Conservation (phyloP, 495 filamentous ascomycete species). For the Xylaria bambusicola region DNA sequence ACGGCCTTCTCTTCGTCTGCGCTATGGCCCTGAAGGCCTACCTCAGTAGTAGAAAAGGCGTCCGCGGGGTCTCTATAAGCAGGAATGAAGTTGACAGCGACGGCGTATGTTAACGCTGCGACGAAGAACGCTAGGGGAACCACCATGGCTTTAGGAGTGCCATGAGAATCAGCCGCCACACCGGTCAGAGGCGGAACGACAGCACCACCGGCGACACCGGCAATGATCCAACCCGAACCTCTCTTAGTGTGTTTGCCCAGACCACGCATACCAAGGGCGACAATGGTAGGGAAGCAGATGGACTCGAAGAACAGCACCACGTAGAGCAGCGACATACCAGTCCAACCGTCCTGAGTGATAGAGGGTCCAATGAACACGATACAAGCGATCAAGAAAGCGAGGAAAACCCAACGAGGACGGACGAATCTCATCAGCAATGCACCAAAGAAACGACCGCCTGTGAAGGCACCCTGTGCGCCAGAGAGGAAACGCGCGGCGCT, state of each 20-base stretch:
- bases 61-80: slow-evolving; percentile 61
- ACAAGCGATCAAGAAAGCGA: slow-evolving; percentile 48
- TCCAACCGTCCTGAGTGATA: slow-evolving; percentile 53
- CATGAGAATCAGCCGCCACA: slow-evolving; percentile 50
- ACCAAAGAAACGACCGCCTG: slow-evolving; percentile 65
- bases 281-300: slow-evolving; percentile 69
- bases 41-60: slow-evolving; percentile 54
- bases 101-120: slow-evolving; percentile 58
- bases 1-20: slow-evolving; percentile 29
- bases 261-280: slow-evolving; percentile 67
- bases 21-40: slow-evolving; percentile 46
- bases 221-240: slow-evolving; percentile 63
- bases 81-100: slow-evolving; percentile 65
- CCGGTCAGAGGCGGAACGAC: slow-evolving; percentile 66
- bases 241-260: slow-evolving; percentile 70
- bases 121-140: slow-evolving; percentile 62
- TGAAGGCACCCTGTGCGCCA: slow-evolving; percentile 66
- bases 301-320: slow-evolving; percentile 70
- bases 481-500: slow-evolving; percentile 51
- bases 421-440: slow-evolving; percentile 52
- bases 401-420: slow-evolving; percentile 55
- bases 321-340: slow-evolving; percentile 60
- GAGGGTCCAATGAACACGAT: slow-evolving; percentile 61
- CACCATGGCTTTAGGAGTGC: slow-evolving; percentile 49
- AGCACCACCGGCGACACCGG: slow-evolving; percentile 64